Evolutionary conservation across 192 early-diverging fungal genomes (phyloP), one percentile per base, ranked within the genome.

Genomic region (Kickxella alabastrina): DNA sequence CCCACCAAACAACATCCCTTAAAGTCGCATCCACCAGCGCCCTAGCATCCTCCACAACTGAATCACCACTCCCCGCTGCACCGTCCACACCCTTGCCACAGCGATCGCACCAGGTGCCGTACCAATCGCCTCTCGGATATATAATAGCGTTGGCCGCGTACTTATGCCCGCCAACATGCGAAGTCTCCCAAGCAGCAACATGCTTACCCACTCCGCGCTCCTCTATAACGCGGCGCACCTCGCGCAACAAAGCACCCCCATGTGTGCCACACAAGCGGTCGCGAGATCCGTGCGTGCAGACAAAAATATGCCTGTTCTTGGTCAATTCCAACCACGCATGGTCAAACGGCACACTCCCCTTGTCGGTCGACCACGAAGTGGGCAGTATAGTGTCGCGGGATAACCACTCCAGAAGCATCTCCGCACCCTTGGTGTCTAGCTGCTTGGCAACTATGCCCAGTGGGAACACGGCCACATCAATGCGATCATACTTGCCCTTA

Each of bases 61-160:
- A n/a, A n/a, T n/a, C n/a, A n/a, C n/a, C n/a, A n/a, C n/a, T n/a
- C n/a, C n/a, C n/a, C n/a, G n/a, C n/a, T n/a, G n/a, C n/a, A n/a
- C n/a, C n/a, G n/a, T n/a, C n/a, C n/a, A n/a, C n/a, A n/a, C n/a
- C n/a, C n/a, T n/a, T n/a, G 4, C 44, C 18, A 40, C 60, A 75
- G 19, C 32, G 52, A 43, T 67, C 71, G 35, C 71, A 75, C 59
- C 65, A 63, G 1, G 71, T 77, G 15, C 63, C 75, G 26, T 71
- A 77, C 75, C 75, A 77, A 57, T 77, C 75, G 37, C 75, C 75
- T 14, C 59, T 47, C 19, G 75, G 75, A 48, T 77, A 77, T 2
- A 77, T 55, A 26, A 77, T 71, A 3, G 59, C 75, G 28, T 71
- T 71, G 17, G 75, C 75, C 1, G 75, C 75, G 31, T 67, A 77